A percentile compares a stretch with the other conserved stretches of the same genome.
Conservation (phyloP, 73 alveolate genomes). For the Diophrys appendiculata region DNA sequence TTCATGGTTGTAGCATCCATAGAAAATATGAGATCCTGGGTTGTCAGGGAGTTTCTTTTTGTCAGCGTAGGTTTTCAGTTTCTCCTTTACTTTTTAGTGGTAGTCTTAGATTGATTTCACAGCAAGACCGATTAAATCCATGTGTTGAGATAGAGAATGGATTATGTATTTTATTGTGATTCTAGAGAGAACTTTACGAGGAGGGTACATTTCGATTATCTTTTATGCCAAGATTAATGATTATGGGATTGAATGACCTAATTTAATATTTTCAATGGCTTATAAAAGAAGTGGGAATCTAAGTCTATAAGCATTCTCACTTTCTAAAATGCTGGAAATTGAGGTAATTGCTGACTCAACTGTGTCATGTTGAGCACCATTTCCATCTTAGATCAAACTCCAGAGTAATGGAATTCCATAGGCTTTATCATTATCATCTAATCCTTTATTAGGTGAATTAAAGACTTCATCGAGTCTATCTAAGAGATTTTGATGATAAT, state of each 20-base stretch:
- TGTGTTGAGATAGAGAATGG: not conserved
- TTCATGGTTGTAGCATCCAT: slow-evolving; percentile 58
- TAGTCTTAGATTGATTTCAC: slow-evolving; percentile 35
- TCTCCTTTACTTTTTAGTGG: slow-evolving; percentile 32
- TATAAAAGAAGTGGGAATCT: slow-evolving; percentile 33
- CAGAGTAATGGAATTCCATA: slow-evolving; percentile 61
- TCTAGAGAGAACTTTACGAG: not conserved
- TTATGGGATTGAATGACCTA: slow-evolving; percentile 38
- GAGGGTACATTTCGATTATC: slow-evolving; percentile 21
- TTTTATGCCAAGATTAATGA: slow-evolving; percentile 25
- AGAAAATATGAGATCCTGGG: slow-evolving; percentile 22
- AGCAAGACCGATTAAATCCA: slow-evolving; percentile 28
- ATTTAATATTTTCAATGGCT: slow-evolving; percentile 29
- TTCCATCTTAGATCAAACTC: slow-evolving; percentile 30
- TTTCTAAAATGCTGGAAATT: slow-evolving; percentile 12
- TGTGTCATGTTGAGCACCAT: slow-evolving; percentile 1
- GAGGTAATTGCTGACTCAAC: slow-evolving; percentile 14
- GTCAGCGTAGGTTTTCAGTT: slow-evolving; percentile 12
- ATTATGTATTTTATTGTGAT: not conserved
- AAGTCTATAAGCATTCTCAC: slow-evolving; percentile 9
- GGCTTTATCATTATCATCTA: not conserved
- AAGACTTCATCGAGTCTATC: not conserved
- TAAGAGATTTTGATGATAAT: slow-evolving; percentile 1
- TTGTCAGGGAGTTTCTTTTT: slow-evolving; percentile 55
- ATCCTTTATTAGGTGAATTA: not conserved